Conservation (phyloP, 2,329 filamentous ascomycete species). For the Ophiostoma montium region DNA sequence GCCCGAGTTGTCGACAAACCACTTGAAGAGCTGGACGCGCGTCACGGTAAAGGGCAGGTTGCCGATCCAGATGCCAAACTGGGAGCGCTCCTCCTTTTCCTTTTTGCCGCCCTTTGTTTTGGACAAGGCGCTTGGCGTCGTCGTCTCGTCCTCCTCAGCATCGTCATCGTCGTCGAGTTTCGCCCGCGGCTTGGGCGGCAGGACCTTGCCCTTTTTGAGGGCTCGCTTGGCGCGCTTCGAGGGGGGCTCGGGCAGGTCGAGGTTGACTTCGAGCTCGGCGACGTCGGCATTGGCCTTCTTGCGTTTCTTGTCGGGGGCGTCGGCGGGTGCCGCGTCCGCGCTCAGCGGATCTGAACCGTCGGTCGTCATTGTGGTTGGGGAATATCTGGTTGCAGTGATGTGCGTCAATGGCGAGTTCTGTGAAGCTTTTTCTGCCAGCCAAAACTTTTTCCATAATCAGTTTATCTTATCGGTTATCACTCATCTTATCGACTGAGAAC, state of each 20-base stretch:
- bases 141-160: not conserved
- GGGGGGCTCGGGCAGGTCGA: conserved; percentile 78
- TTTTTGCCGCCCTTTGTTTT: not conserved
- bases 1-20: conserved; percentile 60
- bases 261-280: conserved; percentile 76
- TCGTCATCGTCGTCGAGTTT: conserved; percentile 16
- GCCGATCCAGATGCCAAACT: conserved; percentile 87
- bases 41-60: conserved; percentile 80
- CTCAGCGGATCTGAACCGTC: not conserved
- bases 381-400: no score
- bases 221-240: conserved; percentile 87
- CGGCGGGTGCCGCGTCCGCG: not conserved
- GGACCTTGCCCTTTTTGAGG: conserved; percentile 66
- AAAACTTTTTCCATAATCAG: conserved; percentile 2
- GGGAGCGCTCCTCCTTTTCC: conserved; percentile 47
- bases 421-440: not conserved
- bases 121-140: not conserved
- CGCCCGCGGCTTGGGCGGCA: conserved; percentile 25
- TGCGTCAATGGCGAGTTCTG: not conserved
- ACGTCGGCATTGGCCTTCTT: conserved; percentile 34
- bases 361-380: not conserved
- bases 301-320: conserved; percentile 57
- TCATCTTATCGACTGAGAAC: conserved; percentile 2
- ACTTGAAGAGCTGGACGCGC: conserved; percentile 58
- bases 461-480: no score